Conservation (phyloP, 2,329 filamentous ascomycete genomes). For the Clathrospora elynae region DNA sequence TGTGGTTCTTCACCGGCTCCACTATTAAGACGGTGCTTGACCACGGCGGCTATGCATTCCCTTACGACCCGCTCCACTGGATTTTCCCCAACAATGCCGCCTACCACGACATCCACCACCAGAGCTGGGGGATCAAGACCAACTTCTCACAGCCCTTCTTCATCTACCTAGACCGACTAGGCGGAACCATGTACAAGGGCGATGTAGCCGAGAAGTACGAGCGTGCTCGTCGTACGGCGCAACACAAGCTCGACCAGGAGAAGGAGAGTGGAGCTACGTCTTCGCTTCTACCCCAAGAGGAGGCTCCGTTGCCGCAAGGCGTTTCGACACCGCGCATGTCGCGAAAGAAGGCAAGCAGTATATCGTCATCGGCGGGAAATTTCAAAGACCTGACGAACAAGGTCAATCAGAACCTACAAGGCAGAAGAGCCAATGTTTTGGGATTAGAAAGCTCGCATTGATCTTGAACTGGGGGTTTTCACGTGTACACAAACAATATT, state of each 20-base stretch:
- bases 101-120: slow-evolving; percentile 98
- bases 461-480: slow-evolving; percentile 12
- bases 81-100: slow-evolving; percentile 93
- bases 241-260: slow-evolving; percentile 62
- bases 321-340: slow-evolving; percentile 47
- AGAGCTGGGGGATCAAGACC: slow-evolving; percentile 98
- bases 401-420: slow-evolving; percentile 54
- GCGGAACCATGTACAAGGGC: slow-evolving; percentile 80
- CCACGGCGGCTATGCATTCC: slow-evolving; percentile 94
- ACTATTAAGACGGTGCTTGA: slow-evolving; percentile 98
- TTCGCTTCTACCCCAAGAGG: slow-evolving; percentile 29
- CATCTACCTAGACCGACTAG: slow-evolving; percentile 86
- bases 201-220: slow-evolving; percentile 65
- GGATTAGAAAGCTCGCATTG: slow-evolving; percentile 52
- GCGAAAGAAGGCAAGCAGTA: slow-evolving; percentile 50
- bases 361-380: slow-evolving; percentile 47
- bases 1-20: slow-evolving; percentile 85
- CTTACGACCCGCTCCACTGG: slow-evolving; percentile 91
- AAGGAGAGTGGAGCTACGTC: slow-evolving; percentile 36
- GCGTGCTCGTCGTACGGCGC: slow-evolving; percentile 59
- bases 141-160: slow-evolving; percentile 93
- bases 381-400: slow-evolving; percentile 54
- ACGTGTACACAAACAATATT: slow-evolving; percentile 21
- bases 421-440: slow-evolving; percentile 53
- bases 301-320: slow-evolving; percentile 33